These are phyloP conservation scores for Tinospora cordifolia DNA, from an alignment of 164 flowering plant species.

Conservation along the genomic window DNA sequence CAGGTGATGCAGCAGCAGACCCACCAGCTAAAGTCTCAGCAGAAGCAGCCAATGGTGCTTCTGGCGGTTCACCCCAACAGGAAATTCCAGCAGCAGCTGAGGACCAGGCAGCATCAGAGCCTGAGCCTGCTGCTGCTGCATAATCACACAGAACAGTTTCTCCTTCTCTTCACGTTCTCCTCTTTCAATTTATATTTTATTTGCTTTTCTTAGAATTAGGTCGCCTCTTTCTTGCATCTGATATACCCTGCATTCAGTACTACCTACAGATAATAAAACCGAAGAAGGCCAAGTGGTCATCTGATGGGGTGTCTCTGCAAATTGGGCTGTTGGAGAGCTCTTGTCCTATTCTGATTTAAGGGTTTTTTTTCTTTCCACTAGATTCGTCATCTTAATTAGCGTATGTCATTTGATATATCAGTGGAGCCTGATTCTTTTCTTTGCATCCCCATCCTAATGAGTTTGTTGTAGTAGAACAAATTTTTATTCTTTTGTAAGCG, in stretches of 20 bases:
- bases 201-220: background rate
- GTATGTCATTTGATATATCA: background rate
- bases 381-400: background rate
- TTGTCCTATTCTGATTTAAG: background rate
- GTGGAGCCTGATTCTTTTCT: background rate
- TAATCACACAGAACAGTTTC: conserved; percentile 16
- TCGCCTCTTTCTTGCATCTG: background rate
- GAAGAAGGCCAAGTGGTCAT: background rate
- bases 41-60: conserved; percentile 22
- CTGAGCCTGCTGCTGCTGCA: conserved; percentile 29
- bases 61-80: conserved; percentile 25
- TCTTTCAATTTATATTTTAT: background rate
- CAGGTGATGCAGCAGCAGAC: conserved; percentile 26
- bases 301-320: background rate
- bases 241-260: no score
- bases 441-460: background rate
- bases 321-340: background rate
- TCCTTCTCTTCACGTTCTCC: background rate
- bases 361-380: background rate
- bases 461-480: background rate
- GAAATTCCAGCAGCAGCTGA: conserved; percentile 27
- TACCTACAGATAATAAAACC: background rate
- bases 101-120: conserved; percentile 28
- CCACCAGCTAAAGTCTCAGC: conserved; percentile 23
- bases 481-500: background rate